These are phyloP conservation scores for Raffaelea arxii DNA, from an alignment of 2,329 filamentous ascomycete genomes.

Conservation along the genomic window DNA sequence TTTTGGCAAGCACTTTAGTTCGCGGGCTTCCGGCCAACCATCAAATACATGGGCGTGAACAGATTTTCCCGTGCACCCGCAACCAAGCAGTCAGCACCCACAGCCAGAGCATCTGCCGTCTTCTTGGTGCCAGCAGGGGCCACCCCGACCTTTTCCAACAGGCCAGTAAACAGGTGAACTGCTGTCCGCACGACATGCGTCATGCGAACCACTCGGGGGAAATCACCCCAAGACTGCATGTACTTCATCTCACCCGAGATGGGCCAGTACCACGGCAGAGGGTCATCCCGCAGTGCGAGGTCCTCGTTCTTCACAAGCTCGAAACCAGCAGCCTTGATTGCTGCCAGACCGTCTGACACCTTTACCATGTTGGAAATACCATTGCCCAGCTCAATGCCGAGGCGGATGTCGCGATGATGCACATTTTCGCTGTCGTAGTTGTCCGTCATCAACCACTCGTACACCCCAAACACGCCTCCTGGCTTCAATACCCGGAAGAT, in stretches of 20 bases:
- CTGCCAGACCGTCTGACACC: constrained; percentile 67
- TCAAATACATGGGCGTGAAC: constrained; percentile 98
- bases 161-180: constrained; percentile 67
- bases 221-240: constrained; percentile 68
- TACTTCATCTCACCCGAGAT: constrained; percentile 77
- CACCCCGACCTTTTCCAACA: constrained; percentile 63
- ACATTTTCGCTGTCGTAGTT: constrained; percentile 83
- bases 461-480: constrained; percentile 90
- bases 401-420: constrained; percentile 78
- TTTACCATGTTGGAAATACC: constrained; percentile 92
- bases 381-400: constrained; percentile 91
- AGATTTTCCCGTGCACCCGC: constrained; percentile 79
- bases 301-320: constrained; percentile 78
- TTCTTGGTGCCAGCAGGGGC: constrained; percentile 82
- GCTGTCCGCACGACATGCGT: constrained; percentile 70
- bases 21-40: constrained; percentile 79
- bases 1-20: too few relatives aligned
- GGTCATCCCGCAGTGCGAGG: constrained; percentile 65
- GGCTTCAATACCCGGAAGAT: constrained; percentile 95
- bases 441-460: constrained; percentile 99
- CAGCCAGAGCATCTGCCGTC: constrained; percentile 81
- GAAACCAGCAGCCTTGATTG: constrained; percentile 83
- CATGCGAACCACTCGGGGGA: constrained; percentile 80
- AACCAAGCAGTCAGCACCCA: constrained; percentile 76
- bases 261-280: constrained; percentile 89